Evolutionary conservation across 2,329 filamentous ascomycete genomes (phyloP), one percentile per base, ranked within the genome.

Genomic region (Epichloe sylvatica): DNA sequence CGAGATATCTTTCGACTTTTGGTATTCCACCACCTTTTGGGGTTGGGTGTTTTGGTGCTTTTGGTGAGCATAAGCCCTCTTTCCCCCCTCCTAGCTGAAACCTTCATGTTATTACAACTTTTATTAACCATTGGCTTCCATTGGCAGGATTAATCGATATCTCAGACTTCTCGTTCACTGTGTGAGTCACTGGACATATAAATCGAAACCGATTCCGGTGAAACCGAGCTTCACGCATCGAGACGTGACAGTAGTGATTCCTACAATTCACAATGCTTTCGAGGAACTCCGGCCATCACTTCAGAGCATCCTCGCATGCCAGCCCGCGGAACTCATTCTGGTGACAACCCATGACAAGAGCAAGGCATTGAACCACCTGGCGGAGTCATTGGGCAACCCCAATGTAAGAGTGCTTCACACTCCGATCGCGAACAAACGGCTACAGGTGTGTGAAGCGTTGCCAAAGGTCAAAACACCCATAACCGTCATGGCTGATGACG

Each of bases 241-340:
- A 57, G 87, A 97, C 77, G 89, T 95, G 60, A 95, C 91, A 5
- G 88, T 96, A 55, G 86, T 97, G 59, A 86, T 96, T 53, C 91
- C 91, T 7, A 94, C 90, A 11, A 89, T 97, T 55, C 87, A 94
- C 62, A 87, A 89, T 53, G 82, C 81, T 54, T 88, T 91, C 52
- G 82, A 89, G 59, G 87, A 94, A 62, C 74, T 97, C 53, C 81
- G 83, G 48, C 80, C 84, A 52, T 94, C 89, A 17, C 76, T 97
- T 38, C 74, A 83, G 62, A 88, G 84, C 60, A 88, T 87, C 55
- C 71, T 90, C 46, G 77, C 77, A 21, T 84, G 83, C 59, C 70
- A 78, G 50, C 84, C 85, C 1, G 75, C 72, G 51, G 80, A 87
- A 66, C 67, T 97, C 52, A 83, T 96, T 47, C 73, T 97, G 49